These are phyloP conservation scores for Yamadazyma tumulicola DNA, from an alignment of 805 yeast species.

Conservation along the genomic window DNA sequence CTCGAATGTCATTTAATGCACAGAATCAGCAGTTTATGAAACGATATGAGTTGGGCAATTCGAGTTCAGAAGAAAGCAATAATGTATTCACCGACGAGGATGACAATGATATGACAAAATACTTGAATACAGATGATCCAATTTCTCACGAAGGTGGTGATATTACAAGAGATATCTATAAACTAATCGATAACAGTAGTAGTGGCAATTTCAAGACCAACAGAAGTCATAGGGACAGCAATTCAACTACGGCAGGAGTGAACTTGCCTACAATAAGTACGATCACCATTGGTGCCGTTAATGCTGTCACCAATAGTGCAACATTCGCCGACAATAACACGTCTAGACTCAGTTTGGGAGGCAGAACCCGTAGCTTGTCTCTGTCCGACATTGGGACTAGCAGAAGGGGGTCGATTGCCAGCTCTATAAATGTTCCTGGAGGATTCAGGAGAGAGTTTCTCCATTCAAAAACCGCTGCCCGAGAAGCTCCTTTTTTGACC, in stretches of 20 bases:
- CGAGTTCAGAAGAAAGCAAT: slow-evolving; percentile 10
- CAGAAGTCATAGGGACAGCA: slow-evolving; percentile 1
- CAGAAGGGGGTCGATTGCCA: slow-evolving; percentile 62
- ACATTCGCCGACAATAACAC: neutral
- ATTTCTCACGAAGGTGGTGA: slow-evolving; percentile 48
- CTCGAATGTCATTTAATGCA: slow-evolving; percentile 10
- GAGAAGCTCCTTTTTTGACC: slow-evolving; percentile 50
- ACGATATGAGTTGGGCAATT: slow-evolving; percentile 8
- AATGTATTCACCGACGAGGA: slow-evolving; percentile 9
- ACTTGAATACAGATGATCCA: slow-evolving; percentile 16
- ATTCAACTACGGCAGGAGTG: too few species aligned
- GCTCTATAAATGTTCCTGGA: slow-evolving; percentile 73
- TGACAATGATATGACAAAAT: slow-evolving; percentile 7
- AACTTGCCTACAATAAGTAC: neutral
- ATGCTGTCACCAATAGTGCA: neutral
- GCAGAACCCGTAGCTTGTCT: slow-evolving; percentile 21
- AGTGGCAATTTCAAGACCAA: slow-evolving; percentile 1
- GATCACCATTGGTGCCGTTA: neutral
- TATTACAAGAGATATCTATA: slow-evolving; percentile 47
- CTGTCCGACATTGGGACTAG: slow-evolving; percentile 20
- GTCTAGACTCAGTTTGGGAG: neutral
- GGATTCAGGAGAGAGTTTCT: slow-evolving; percentile 76
- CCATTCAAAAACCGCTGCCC: slow-evolving; percentile 23
- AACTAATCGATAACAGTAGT: slow-evolving; percentile 15
- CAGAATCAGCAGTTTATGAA: slow-evolving; percentile 18